Base-by-base conservation (phyloP, 2,329 filamentous ascomycete species). In the Verruconis gallopava region DNA sequence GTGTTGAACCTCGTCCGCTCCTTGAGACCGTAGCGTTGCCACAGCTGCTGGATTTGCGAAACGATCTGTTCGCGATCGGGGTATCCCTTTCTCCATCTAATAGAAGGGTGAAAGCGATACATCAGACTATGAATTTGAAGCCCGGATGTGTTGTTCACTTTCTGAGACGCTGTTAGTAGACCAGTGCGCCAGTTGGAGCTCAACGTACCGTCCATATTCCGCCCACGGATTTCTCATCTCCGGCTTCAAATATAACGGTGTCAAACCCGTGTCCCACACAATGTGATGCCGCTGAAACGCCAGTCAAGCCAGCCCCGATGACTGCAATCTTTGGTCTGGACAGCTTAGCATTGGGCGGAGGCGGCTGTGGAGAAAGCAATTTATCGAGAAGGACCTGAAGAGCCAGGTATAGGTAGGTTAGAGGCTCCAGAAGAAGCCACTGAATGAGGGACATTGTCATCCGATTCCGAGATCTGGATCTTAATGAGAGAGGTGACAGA, bases 191-290 rank as follows among this genome's bases (percentile, higher is more conserved):
- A 9, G 25, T 30, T 17, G 17, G 13, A 21, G 15, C 19, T 13
- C 13, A 13, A n/a, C 44, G 56, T 62, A 81, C 77, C 54, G 77
- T 84, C 83, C 84, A 89, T 22, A 89, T 89, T 0, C 84, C 84
- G 13, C 83, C 83, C 0, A 93, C 58, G 18, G 74, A 68, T 13
- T 81, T 70, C 48, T 76, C 67, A 3, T 68, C 60, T 1, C 81
- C 80, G 5, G 75, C 73, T 55, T 93, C 85, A 49, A 93, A 93
- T 30, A 93, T 73, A 15, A 73, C 71, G 4, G 85, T 80, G 47
- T 91, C 82, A 50, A 89, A 89, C 35, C 84, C 84, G 73, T 91
- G 82, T 2, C 85, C 85, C 25, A 88, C 75, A 54, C 82, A 86
- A 56, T 93, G 85, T 1, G 82, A 77, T 0, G 85, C 85, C 5